Conservation (phyloP, 2,329 filamentous ascomycete genomes). For the Thielaviopsis punctulata region DNA sequence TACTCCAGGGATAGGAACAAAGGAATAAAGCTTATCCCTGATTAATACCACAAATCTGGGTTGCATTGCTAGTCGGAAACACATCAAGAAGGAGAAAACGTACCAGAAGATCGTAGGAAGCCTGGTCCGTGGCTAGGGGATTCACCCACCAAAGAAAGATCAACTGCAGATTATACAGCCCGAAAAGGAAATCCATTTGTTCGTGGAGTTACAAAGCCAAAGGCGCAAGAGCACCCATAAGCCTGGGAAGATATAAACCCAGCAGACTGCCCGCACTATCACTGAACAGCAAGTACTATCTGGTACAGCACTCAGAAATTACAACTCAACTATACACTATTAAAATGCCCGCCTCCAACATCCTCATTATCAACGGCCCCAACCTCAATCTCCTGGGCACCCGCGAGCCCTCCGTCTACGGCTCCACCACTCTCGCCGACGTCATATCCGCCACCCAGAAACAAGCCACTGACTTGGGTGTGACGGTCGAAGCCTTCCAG, state of each 20-base stretch:
- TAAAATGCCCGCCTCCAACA: constrained; percentile 22
- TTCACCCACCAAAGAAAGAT: not conserved
- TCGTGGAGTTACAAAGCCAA: too few species aligned
- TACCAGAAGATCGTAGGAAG: not conserved
- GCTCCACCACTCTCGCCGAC: constrained; percentile 47
- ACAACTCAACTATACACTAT: not conserved
- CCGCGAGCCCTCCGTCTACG: constrained; percentile 58
- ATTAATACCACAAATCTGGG: not conserved
- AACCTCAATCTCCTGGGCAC: constrained; percentile 68
- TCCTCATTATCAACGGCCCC: constrained; percentile 65
- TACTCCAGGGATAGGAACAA: too few species aligned
- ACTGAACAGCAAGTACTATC: not conserved
- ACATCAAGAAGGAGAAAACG: too few species aligned
- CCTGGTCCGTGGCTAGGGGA: not conserved
- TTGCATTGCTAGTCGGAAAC: not conserved
- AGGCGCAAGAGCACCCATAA: too few species aligned
- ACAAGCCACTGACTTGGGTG: constrained; percentile 31
- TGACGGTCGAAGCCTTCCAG: constrained; percentile 44
- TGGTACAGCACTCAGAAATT: too few species aligned
- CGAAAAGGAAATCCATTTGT: too few species aligned
- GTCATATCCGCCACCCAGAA: constrained; percentile 32
- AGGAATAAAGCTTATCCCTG: constrained; percentile 5
- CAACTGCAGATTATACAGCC: not conserved
- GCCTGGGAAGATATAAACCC: too few species aligned
- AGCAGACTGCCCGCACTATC: too few species aligned